phyloP scores from a whole-genome alignment of 2,329 filamentous ascomycete genomes.

The Arachnomyces sp. region DNA sequence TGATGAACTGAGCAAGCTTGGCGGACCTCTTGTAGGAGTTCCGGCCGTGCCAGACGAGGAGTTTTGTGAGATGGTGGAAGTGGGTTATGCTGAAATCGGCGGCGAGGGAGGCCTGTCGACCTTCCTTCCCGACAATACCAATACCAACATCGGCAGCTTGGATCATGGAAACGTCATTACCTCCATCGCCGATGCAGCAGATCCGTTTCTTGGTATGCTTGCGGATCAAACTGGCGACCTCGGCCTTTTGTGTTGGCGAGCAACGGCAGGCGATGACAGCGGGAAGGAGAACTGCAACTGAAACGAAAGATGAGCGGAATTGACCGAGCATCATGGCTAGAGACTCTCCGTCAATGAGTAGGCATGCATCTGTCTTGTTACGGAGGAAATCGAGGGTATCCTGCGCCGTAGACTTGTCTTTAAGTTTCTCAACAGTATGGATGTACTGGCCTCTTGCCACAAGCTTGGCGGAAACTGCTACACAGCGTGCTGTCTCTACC shows the following conservation, averaged over 20 bases:
- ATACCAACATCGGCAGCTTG: conserved; percentile 97
- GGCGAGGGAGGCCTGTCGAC: conserved; percentile 84
- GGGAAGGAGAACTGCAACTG: conserved; percentile 76
- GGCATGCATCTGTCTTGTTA: conserved; percentile 75
- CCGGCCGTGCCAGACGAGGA: conserved; percentile 97
- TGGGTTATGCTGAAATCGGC: conserved; percentile 96
- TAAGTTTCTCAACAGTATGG: conserved; percentile 81
- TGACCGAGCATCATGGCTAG: conserved; percentile 74
- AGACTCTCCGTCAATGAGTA: conserved; percentile 92
- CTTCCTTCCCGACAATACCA: conserved; percentile 96
- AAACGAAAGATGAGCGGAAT: conserved; percentile 79
- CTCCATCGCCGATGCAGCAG: conserved; percentile 94
- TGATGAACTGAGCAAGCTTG: conserved; percentile 95
- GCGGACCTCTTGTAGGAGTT: conserved; percentile 96
- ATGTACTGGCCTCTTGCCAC: conserved; percentile 93
- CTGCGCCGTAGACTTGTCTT: conserved; percentile 74
- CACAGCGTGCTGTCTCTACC: conserved; percentile 92
- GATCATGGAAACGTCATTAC: conserved; percentile 99
- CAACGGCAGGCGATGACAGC: conserved; percentile 94
- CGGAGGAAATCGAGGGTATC: conserved; percentile 83
- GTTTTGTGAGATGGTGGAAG: conserved; percentile 88
- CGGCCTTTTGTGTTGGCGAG: conserved; percentile 93
- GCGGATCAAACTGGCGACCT: conserved; percentile 84
- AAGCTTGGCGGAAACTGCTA: conserved; percentile 89
- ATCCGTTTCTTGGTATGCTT: conserved; percentile 89